These are phyloP conservation scores for Paraconiothyrium brasiliense DNA, from an alignment of 2,329 filamentous ascomycete genomes.

Conservation along the genomic window DNA sequence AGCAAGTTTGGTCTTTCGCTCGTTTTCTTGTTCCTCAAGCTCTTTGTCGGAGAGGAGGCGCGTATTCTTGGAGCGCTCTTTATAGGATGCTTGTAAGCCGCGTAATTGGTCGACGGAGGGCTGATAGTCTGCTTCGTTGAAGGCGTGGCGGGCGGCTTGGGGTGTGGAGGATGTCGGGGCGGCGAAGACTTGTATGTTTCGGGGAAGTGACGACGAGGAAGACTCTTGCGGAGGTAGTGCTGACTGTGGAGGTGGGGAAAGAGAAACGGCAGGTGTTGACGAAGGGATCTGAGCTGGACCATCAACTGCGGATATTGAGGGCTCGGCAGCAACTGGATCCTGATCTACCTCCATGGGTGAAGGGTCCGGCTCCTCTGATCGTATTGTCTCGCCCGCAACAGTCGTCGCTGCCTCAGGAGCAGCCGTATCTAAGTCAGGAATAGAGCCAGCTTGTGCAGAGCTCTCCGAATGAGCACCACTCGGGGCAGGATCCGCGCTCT, in stretches of 20 bases:
- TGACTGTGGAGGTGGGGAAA: constrained; percentile 25
- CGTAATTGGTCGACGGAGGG: constrained; percentile 80
- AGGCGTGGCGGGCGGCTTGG: constrained; percentile 72
- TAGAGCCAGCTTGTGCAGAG: constrained; percentile 38
- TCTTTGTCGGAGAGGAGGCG: constrained; percentile 86
- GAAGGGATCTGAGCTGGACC: constrained; percentile 27
- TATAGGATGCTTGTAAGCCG: constrained; percentile 75
- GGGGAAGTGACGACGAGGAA: constrained; percentile 25
- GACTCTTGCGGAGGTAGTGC: constrained; percentile 25
- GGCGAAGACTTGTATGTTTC: constrained; percentile 76
- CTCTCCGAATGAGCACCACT: constrained; percentile 39
- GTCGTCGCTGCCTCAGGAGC: constrained; percentile 36
- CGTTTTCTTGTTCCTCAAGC: constrained; percentile 73
- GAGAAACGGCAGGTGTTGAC: constrained; percentile 27
- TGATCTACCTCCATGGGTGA: constrained; percentile 45
- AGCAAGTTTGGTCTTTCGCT: constrained; percentile 71
- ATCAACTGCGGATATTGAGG: constrained; percentile 27
- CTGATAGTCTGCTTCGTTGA: constrained; percentile 78
- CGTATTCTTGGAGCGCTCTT: constrained; percentile 71
- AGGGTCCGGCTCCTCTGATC: constrained; percentile 33
- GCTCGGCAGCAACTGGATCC: constrained; percentile 25
- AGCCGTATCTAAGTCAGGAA: constrained; percentile 32
- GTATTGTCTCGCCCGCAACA: constrained; percentile 37
- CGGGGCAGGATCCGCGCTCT: constrained; percentile 47
- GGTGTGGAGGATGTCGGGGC: constrained; percentile 80